Percentiles rank a stretch among this genome's conserved stretches.
Conservation (phyloP, 164 flowering plant genomes). For the Vitis riparia region DNA sequence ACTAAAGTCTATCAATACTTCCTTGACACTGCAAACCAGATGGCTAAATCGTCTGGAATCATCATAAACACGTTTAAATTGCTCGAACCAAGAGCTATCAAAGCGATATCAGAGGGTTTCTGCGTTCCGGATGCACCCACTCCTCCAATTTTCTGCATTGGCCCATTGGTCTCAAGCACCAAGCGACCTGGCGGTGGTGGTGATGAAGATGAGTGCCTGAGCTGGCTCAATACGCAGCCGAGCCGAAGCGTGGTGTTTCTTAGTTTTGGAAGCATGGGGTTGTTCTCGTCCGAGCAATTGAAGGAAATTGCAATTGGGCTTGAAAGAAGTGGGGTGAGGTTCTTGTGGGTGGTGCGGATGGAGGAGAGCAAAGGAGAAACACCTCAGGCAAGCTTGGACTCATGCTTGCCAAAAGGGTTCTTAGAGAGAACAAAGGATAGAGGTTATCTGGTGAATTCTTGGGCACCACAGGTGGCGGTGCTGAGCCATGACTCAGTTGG, state of each 20-base stretch:
- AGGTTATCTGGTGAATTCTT: slow-evolving; percentile 40
- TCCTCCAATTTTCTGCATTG: slow-evolving; percentile 25
- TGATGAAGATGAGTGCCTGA: slow-evolving; percentile 20
- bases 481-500: slow-evolving; percentile 28
- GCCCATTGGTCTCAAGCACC: background rate
- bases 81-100: slow-evolving; percentile 19
- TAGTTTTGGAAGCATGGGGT: slow-evolving; percentile 47
- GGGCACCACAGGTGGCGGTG: slow-evolving; percentile 43
- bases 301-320: slow-evolving; percentile 44
- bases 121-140: slow-evolving; percentile 15
- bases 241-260: slow-evolving; percentile 35
- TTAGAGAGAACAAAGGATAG: slow-evolving; percentile 34
- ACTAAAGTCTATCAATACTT: background rate
- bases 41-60: slow-evolving; percentile 25
- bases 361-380: background rate
- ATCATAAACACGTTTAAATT: slow-evolving; percentile 33
- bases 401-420: slow-evolving; percentile 40
- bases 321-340: slow-evolving; percentile 41
- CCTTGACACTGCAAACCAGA: background rate
- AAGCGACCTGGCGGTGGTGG: background rate
- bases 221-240: slow-evolving; percentile 46
- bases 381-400: slow-evolving; percentile 23
- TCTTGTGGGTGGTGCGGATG: slow-evolving; percentile 46
- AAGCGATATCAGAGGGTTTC: slow-evolving; percentile 16
- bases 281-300: slow-evolving; percentile 31